Base-by-base conservation (phyloP, 306 rosid genomes). In the Oxytropis ochrocephala region DNA sequence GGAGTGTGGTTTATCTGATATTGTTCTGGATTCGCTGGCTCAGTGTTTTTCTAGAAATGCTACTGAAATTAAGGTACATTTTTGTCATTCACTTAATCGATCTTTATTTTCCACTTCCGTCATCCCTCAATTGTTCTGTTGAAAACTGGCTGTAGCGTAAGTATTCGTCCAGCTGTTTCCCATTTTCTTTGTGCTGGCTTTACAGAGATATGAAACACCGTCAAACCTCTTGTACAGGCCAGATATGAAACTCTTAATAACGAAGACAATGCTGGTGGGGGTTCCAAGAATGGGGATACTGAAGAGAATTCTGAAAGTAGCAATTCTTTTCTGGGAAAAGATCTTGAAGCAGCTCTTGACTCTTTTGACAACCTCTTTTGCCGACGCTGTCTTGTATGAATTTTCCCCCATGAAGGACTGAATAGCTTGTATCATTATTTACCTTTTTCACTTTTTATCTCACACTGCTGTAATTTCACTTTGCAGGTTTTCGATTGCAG, bases 191-290 rank as follows among this genome's bases (percentile, higher is more conserved):
- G 81, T 87, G 92, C 96, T 87, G 89, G 88, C 88, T 87, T 91
- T 91, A 94, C 91, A 89, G 88, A 91, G 95, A 91, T 89, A 88
- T 88, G 91, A 89, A 87, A 87, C 91, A 79, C 88, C 83, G 62
- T 88, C 92, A 84, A 94, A 89, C 95, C 67, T 95, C 89, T 91
- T 91, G 81, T 89, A 86, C 97, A 95, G 99, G 97, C 96, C 83
- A 91, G 95, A 86, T 84, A 85, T 76, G 92, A 91, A 80, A 71
- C 65, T 69, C 77, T 91, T 70, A 63, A 64, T 63, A 81, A 55
- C 74, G 86, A 86, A 78, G 88, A 80, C 83, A 82, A 79, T 65
- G 74, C 83, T 52, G 63, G 69, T 27, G 88, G 82, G 79, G 63
- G 62, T 74, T 78, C 82, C 77, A 85, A 82, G 83, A 80, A 59